Conservation (phyloP, 805 yeast species). For the Saccharomycopsis capsularis region DNA sequence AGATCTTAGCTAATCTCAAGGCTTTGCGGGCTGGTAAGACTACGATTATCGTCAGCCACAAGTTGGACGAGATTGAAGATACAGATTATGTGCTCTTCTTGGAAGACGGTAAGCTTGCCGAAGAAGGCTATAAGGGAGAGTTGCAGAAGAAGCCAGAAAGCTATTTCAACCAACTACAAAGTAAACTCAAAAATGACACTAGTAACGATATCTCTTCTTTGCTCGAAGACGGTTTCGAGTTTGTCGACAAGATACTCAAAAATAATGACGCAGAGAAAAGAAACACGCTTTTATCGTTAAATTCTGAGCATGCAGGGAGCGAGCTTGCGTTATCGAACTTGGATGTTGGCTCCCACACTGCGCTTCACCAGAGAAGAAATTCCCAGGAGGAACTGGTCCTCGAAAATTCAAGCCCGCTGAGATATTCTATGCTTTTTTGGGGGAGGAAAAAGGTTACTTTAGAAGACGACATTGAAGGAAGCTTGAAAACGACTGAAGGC, state of each 20-base stretch:
- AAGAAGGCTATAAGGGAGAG: constrained; percentile 35
- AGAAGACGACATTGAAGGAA: background rate
- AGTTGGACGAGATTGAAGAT: constrained; percentile 46
- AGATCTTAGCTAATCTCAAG: constrained; percentile 45
- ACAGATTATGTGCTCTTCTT: constrained; percentile 56
- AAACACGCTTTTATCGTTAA: background rate
- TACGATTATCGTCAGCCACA: constrained; percentile 80
- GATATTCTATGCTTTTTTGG: background rate
- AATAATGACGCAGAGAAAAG: background rate
- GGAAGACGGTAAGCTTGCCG: constrained; percentile 50
- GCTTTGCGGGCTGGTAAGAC: constrained; percentile 61
- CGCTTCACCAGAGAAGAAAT: background rate
- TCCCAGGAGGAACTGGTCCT: too few species aligned
- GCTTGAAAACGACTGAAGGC: background rate
- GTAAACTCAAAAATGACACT: too few species aligned
- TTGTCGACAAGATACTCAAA: background rate
- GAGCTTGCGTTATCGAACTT: background rate
- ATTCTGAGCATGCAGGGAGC: background rate
- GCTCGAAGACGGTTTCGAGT: background rate
- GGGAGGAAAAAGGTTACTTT: background rate
- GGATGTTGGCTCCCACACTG: background rate
- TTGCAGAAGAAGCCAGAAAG: constrained; percentile 22
- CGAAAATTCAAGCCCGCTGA: too few species aligned
- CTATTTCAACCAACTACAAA: background rate
- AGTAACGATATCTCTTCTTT: background rate